Conservation (phyloP, 1,139 yeast genomes). For the Saccharomycopsis hybrid region DNA sequence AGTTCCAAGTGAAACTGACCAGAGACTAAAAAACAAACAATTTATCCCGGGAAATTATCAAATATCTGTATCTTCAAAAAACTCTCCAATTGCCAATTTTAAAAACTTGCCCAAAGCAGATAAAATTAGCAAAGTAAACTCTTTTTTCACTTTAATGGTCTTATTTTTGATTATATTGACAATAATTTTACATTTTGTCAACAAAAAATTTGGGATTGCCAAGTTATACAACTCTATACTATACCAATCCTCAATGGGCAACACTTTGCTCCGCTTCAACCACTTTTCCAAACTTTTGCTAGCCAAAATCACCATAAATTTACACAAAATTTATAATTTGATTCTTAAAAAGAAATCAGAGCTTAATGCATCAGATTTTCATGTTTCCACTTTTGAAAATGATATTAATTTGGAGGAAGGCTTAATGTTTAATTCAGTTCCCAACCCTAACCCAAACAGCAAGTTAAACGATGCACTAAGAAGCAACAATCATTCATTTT, state of each 20-base stretch:
- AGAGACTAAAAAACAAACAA: conserved; percentile 11
- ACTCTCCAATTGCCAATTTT: conserved; percentile 1
- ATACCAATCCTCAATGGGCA: conserved; percentile 11
- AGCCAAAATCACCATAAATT: too few relatives aligned
- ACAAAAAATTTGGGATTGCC: conserved; percentile 5
- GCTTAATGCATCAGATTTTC: background rate
- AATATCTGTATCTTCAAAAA: background rate
- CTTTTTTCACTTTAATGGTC: conserved; percentile 8
- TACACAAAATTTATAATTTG: background rate
- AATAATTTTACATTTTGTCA: conserved; percentile 7
- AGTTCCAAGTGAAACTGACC: conserved; percentile 17
- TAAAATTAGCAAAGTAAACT: conserved; percentile 14
- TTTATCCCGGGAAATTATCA: conserved; percentile 20
- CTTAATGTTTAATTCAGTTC: background rate
- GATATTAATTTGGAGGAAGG: conserved; percentile 20
- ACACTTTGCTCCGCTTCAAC: background rate
- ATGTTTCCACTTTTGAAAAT: conserved; percentile 11
- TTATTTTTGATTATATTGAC: background rate
- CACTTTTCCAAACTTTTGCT: background rate
- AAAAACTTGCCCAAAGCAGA: conserved; percentile 8
- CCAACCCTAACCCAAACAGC: background rate
- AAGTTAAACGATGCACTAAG: background rate
- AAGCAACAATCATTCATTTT: conserved; percentile 5
- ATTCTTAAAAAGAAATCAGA: background rate
- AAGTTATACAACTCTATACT: conserved; percentile 7